Evolutionary conservation across 148 eudicot species (phyloP).

Genomic region (Persicaria tinctoria): DNA sequence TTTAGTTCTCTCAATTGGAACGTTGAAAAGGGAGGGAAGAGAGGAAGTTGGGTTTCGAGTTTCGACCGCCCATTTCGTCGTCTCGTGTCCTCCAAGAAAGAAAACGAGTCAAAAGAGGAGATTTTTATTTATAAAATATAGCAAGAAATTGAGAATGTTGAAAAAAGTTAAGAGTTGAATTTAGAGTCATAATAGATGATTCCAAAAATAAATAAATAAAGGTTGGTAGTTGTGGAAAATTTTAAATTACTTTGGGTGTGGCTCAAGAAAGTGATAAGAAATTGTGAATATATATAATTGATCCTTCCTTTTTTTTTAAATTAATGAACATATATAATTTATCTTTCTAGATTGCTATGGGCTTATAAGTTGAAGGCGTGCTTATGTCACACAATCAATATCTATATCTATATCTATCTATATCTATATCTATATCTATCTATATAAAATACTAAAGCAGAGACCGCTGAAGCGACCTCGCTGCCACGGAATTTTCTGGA

Average conservation of each 20-base stretch:
- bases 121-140: not conserved
- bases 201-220: not conserved
- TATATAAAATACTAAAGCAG: too few relatives aligned
- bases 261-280: slow-evolving; percentile 1
- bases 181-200: not conserved
- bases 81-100: slow-evolving; percentile 12
- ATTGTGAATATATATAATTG: not conserved
- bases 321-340: too few relatives aligned
- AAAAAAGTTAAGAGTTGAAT: not conserved
- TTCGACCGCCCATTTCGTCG: not conserved
- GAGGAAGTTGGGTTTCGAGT: not conserved
- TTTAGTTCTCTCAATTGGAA: not conserved
- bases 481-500: too few relatives aligned
- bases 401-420: too few relatives aligned
- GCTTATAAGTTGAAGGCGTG: not conserved
- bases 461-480: too few relatives aligned
- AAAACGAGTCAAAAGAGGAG: slow-evolving; percentile 5
- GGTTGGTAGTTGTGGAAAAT: not conserved
- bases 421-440: too few relatives aligned
- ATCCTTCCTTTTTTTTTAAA: too few relatives aligned
- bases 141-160: not conserved
- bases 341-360: not conserved
- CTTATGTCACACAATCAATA: too few relatives aligned
- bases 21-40: not conserved
- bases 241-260: not conserved